Percentiles rank a stretch among this genome's conserved stretches.
phyloP scores from a whole-genome alignment of 192 early-diverging fungal species.

The Gaertneriomyces semiglobifer region DNA sequence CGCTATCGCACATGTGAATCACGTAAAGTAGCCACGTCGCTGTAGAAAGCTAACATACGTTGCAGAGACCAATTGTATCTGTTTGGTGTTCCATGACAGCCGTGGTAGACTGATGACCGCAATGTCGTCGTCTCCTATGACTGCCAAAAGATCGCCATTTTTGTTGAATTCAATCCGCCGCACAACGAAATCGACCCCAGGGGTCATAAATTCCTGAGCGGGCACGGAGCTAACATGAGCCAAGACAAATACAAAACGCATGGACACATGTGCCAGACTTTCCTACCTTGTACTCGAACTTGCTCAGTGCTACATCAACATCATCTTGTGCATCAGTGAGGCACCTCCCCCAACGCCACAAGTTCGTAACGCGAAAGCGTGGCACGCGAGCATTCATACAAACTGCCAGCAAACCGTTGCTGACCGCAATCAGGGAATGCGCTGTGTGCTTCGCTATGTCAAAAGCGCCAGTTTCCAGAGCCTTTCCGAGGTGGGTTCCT shows the following conservation, averaged over 20 bases:
- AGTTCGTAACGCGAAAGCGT: slow-evolving; percentile 13
- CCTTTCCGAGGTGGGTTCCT: slow-evolving; percentile 1
- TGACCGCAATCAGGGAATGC: slow-evolving; percentile 16
- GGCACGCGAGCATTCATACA: slow-evolving; percentile 9
- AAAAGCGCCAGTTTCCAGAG: neutral
- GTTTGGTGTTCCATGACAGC: slow-evolving; percentile 5
- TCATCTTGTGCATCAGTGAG: slow-evolving; percentile 18
- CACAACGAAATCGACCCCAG: slow-evolving; percentile 20
- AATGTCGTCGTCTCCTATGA: slow-evolving; percentile 20
- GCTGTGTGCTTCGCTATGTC: neutral
- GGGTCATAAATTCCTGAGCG: slow-evolving; percentile 14
- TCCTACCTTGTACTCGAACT: slow-evolving; percentile 22
- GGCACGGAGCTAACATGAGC: neutral
- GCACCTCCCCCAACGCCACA: slow-evolving; percentile 23
- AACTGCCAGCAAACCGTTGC: slow-evolving; percentile 13
- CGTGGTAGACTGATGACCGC: slow-evolving; percentile 23
- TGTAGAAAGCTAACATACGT: neutral
- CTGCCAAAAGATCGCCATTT: slow-evolving; percentile 26
- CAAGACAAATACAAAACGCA: neutral
- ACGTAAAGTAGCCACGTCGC: neutral
- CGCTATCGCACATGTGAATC: neutral
- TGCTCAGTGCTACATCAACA: slow-evolving; percentile 5
- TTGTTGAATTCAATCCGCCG: slow-evolving; percentile 24
- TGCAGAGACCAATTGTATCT: neutral
- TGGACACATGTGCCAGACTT: neutral